Base-by-base conservation (phyloP, 495 filamentous ascomycete species). In the Daldinia loculata region DNA sequence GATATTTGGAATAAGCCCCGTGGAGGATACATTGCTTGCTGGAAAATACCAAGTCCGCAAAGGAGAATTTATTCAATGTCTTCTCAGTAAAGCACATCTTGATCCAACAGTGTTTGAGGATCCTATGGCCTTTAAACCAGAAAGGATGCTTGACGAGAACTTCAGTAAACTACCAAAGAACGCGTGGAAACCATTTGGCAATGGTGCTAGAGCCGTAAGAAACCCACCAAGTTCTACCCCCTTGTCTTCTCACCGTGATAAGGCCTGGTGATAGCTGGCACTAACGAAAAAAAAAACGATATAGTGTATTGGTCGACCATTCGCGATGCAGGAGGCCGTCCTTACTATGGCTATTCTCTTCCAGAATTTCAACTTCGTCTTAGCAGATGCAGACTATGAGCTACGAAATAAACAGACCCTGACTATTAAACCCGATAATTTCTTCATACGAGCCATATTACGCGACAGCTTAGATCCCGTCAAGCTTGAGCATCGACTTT, bases 361-460 rank as follows among this genome's bases (percentile, higher is more conserved):
- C 19, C 86, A 88, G 61, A 84, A 84, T 41, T 88, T 89, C 75
- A 81, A 88, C 69, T 83, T 88, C 66, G 70, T 71, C 4, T 66
- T 85, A 15, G 82, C 83, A 32, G 86, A 88, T 63, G 80, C 84
- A 12, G 74, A 76, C 34, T 92, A 92, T 43, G 77, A 88, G 56
- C 76, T 93, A 41, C 81, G 86, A 22, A 77, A 90, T 62, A 84
- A 83, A 66, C 84, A 88, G 74, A 88, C 89, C 0, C 77, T 92
- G 12, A 91, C 90, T 0, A 85, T 91, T 70, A 93, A 92, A 76
- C 90, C 91, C 0, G 85, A 87, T 60, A 87, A 86, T 29, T 87
- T 91, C 71, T 83, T 80, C 22, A 89, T 93, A 75, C 84, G 80
- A 26, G 89, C 89, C 1, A 84, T 78, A 11, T 78, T 89, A 2